phyloP scores from a whole-genome alignment of 148 eudicot genomes.

The Camellia granthamiana region DNA sequence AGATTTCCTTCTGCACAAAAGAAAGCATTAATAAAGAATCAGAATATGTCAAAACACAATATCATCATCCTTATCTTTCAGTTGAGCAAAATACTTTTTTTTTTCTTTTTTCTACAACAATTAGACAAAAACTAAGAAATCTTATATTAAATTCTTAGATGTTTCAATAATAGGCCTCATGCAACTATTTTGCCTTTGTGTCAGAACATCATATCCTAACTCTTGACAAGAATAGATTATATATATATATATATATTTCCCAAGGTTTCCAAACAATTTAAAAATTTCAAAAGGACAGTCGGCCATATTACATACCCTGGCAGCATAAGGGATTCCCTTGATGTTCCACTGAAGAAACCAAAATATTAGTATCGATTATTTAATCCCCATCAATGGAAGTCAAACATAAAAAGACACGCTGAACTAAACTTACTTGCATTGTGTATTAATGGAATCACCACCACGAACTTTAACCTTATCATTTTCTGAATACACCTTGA shows the following conservation, averaged over 20 bases:
- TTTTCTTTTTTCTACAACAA: background rate
- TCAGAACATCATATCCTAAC: background rate
- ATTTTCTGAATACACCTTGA: conserved; percentile 41
- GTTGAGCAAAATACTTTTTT: background rate
- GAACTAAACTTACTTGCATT: conserved; percentile 28
- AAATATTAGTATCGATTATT: background rate
- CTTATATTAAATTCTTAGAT: background rate
- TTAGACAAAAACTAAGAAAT: background rate
- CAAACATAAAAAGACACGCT: background rate
- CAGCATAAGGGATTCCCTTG: background rate
- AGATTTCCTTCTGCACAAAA: conserved; percentile 30
- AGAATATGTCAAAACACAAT: background rate
- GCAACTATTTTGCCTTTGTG: background rate
- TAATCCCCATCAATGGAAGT: background rate
- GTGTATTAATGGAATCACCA: conserved; percentile 16
- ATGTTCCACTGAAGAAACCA: background rate
- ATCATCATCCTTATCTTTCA: background rate
- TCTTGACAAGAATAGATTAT: background rate
- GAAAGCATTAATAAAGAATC: background rate
- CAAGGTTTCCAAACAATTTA: background rate
- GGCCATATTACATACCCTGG: background rate
- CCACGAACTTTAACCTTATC: conserved; percentile 18
- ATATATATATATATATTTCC: background rate
- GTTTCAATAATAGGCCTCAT: background rate
- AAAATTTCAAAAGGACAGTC: conserved; percentile 6